These are phyloP conservation scores for Oryza meridionalis DNA, from an alignment of 176 grass and related monocot genomes.

Conservation along the genomic window DNA sequence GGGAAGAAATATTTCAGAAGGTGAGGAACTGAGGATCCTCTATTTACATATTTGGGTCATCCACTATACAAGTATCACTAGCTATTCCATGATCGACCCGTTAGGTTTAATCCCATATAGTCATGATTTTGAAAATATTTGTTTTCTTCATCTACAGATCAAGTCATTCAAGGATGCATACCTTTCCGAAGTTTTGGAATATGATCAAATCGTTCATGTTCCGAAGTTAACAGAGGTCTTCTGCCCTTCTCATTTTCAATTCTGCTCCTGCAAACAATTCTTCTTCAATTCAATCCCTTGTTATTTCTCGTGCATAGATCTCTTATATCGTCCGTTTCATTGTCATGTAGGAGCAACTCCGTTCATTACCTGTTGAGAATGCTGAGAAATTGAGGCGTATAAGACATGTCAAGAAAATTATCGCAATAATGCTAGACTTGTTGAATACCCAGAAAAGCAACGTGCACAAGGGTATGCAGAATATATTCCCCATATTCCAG, in stretches of 20 bases:
- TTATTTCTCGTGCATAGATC: not conserved
- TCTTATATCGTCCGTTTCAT: not conserved
- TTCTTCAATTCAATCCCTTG: not conserved
- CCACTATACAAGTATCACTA: not conserved
- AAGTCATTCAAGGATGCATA: slow-evolving; percentile 24
- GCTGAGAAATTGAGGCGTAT: not conserved
- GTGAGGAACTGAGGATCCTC: not conserved
- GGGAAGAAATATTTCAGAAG: slow-evolving; percentile 33
- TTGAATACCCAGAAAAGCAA: slow-evolving; percentile 24
- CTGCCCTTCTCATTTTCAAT: not conserved
- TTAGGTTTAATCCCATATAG: not conserved
- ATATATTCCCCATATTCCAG: not conserved
- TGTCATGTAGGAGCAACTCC: slow-evolving; percentile 22
- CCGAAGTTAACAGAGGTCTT: slow-evolving; percentile 35
- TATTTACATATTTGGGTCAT: not conserved
- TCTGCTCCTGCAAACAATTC: not conserved
- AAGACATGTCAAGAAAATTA: not conserved
- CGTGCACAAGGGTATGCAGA: not conserved
- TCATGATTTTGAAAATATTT: not conserved
- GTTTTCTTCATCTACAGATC: slow-evolving; percentile 20
- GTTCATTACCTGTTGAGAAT: not conserved
- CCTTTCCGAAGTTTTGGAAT: slow-evolving; percentile 24
- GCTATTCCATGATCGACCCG: not conserved
- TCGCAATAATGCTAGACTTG: not conserved
- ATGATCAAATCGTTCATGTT: not conserved